Evolutionary conservation across 1,284 basidiomycete genomes (phyloP).

Genomic region (Amylostereum chailletii): DNA sequence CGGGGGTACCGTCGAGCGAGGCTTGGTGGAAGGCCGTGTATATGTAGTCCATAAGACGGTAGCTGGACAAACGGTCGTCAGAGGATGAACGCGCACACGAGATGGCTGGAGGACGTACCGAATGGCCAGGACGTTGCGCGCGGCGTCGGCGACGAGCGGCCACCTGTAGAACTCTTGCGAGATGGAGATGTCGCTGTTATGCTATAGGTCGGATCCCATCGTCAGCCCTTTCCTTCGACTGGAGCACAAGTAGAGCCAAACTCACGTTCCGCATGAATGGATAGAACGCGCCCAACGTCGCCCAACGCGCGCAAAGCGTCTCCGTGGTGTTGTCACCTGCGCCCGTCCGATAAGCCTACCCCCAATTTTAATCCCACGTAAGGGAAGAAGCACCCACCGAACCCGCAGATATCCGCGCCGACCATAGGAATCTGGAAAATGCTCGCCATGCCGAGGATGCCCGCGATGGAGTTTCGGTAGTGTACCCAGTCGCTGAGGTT

Average conservation of each 20-base stretch:
- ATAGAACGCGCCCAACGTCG: constrained; percentile 60
- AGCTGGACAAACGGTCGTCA: constrained; percentile 24
- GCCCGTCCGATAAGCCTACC: neutral
- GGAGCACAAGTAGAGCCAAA: constrained; percentile 1
- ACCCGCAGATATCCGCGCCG: constrained; percentile 62
- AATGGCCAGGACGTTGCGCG: constrained; percentile 51
- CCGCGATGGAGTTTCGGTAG: constrained; percentile 51
- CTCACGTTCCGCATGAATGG: constrained; percentile 65
- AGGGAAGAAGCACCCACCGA: constrained; percentile 27
- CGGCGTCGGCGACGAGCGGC: constrained; percentile 48
- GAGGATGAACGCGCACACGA: no score
- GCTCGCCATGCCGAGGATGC: constrained; percentile 52
- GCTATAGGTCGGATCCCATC: constrained; percentile 23
- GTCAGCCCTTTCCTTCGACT: no score
- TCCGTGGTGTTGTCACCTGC: constrained; percentile 51
- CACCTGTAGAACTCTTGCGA: constrained; percentile 66
- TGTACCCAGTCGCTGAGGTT: constrained; percentile 50
- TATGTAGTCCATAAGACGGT: constrained; percentile 63
- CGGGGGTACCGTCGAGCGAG: constrained; percentile 48
- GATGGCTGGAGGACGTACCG: constrained; percentile 25
- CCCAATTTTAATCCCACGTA: neutral
- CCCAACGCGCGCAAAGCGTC: constrained; percentile 59
- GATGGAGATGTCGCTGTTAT: constrained; percentile 44
- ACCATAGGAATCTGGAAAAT: constrained; percentile 65
- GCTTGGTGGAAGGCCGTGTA: constrained; percentile 64